phyloP scores from a whole-genome alignment of 305 asterid species.

The Rubia peregrina region DNA sequence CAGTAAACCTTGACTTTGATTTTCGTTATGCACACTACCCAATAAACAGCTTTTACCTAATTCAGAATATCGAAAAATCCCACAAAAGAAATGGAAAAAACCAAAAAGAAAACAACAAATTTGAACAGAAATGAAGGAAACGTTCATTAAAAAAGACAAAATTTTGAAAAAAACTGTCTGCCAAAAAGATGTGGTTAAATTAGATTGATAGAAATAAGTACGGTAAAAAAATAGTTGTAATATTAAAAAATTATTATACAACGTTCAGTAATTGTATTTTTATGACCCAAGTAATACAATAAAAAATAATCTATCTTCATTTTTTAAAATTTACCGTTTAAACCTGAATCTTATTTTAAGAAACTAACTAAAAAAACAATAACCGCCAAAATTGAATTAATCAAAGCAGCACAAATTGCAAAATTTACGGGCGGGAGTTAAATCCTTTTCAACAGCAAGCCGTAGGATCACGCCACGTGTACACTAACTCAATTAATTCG shows the following conservation, averaged over 20 bases:
- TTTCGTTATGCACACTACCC: neutral
- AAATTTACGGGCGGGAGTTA: conserved; percentile 11
- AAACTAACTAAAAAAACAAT: too few relatives aligned
- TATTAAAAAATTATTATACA: too few relatives aligned
- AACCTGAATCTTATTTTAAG: too few relatives aligned
- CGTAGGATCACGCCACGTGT: conserved; percentile 16
- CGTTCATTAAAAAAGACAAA: neutral
- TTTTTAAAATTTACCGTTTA: too few relatives aligned
- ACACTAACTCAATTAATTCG: neutral
- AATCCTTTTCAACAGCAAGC: conserved; percentile 2
- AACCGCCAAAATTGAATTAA: neutral
- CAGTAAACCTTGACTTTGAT: neutral
- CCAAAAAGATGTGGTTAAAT: too few relatives aligned
- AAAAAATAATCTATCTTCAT: too few relatives aligned
- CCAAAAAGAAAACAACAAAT: neutral
- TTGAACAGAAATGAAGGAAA: too few relatives aligned
- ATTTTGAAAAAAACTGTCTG: too few relatives aligned
- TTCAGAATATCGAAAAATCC: neutral
- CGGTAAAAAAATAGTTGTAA: too few relatives aligned
- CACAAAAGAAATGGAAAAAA: neutral
- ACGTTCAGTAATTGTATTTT: too few relatives aligned
- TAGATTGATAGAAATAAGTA: too few relatives aligned
- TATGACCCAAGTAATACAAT: too few relatives aligned
- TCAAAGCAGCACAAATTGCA: neutral
- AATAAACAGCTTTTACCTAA: neutral